Percentiles rank a stretch among this genome's conserved stretches.
These are phyloP conservation scores for Plasmodium ovale DNA, from an alignment of 169 alveolate species.

Conservation along the genomic window DNA sequence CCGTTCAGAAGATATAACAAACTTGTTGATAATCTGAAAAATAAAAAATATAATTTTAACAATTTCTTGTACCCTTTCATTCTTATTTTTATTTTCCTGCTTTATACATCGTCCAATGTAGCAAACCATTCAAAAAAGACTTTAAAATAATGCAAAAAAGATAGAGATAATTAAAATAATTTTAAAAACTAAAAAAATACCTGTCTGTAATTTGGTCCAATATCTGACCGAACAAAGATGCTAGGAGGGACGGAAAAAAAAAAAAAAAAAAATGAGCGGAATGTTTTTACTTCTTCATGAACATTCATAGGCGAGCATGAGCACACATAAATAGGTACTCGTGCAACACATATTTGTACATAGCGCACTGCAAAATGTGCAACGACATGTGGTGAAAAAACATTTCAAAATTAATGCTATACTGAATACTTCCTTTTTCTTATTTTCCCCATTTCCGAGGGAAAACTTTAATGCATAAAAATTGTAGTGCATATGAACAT, in stretches of 20 bases:
- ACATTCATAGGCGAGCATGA: neutral
- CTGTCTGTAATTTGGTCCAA: constrained; percentile 77
- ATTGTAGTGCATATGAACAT: no score
- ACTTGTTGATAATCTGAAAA: constrained; percentile 61
- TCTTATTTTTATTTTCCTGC: neutral
- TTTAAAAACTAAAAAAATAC: constrained; percentile 22
- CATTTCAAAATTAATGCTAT: neutral
- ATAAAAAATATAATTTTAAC: neutral
- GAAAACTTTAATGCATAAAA: no score
- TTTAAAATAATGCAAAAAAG: neutral
- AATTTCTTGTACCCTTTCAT: neutral
- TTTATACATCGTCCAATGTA: neutral
- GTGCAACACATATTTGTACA: neutral
- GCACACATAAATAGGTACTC: neutral
- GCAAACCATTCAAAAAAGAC: neutral
- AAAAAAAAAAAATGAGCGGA: neutral
- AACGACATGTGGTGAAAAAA: no score
- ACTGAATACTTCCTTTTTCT: neutral
- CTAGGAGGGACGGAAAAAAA: constrained; percentile 19
- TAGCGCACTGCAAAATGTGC: no score
- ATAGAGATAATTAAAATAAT: neutral
- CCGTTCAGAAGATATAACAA: constrained; percentile 69
- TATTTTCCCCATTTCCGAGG: neutral
- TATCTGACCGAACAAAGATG: constrained; percentile 71
- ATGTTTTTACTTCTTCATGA: no score